phyloP scores from a whole-genome alignment of 805 yeast species.

The Metschnikowia arizonensis region DNA sequence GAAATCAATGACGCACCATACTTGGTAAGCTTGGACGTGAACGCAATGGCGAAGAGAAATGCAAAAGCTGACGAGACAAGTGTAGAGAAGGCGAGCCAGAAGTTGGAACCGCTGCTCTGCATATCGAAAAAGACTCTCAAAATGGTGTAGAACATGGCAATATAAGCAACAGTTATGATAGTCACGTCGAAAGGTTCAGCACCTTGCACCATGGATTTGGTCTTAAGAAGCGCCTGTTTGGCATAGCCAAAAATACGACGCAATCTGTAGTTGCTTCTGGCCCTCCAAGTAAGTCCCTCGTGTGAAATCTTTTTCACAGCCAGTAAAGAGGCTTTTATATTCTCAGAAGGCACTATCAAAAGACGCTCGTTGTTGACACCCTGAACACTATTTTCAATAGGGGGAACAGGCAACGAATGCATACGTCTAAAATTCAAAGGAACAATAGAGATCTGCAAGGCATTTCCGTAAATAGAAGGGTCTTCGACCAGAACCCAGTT shows the following conservation, averaged over 20 bases:
- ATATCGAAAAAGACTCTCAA: slow-evolving; percentile 70
- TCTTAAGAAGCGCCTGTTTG: slow-evolving; percentile 35
- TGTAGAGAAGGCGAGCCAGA: slow-evolving; percentile 82
- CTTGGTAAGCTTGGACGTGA: slow-evolving; percentile 51
- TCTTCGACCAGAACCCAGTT: slow-evolving; percentile 52
- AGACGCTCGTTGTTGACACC: slow-evolving; percentile 41
- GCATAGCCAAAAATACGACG: slow-evolving; percentile 54
- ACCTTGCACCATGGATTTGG: slow-evolving; percentile 49
- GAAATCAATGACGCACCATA: slow-evolving; percentile 66
- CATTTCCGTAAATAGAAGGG: slow-evolving; percentile 34
- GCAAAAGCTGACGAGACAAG: slow-evolving; percentile 78
- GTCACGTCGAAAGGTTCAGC: slow-evolving; percentile 86
- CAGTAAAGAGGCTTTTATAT: slow-evolving; percentile 23
- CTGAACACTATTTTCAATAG: slow-evolving; percentile 34
- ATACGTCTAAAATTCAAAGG: slow-evolving; percentile 56
- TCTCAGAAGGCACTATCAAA: slow-evolving; percentile 32
- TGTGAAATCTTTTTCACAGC: slow-evolving; percentile 24
- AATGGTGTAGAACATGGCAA: slow-evolving; percentile 85
- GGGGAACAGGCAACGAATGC: slow-evolving; percentile 40
- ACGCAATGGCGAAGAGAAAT: slow-evolving; percentile 68
- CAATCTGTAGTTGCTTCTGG: slow-evolving; percentile 53
- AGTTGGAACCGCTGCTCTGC: slow-evolving; percentile 73
- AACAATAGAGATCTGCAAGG: slow-evolving; percentile 46
- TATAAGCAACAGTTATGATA: slow-evolving; percentile 72
- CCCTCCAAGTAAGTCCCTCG: slow-evolving; percentile 56